Conservation (phyloP, 345 rosid species). For the Abelmoschus esculentus region DNA sequence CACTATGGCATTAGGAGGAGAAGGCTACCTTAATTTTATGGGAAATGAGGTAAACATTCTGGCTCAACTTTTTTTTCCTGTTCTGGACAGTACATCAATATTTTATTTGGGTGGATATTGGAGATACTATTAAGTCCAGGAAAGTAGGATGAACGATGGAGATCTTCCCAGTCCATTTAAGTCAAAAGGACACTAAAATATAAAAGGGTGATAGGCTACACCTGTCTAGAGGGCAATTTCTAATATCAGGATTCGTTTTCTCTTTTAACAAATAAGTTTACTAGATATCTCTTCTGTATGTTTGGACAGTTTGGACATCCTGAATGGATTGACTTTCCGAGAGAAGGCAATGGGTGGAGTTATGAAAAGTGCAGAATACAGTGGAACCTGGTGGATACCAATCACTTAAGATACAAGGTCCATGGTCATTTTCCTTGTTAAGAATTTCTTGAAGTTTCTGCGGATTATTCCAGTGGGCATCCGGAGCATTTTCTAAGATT, state of each 20-base stretch:
- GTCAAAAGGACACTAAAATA: background rate
- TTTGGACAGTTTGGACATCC: constrained; percentile 72
- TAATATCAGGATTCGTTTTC: background rate
- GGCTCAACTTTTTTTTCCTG: background rate
- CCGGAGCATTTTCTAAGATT: background rate
- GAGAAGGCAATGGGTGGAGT: constrained; percentile 83
- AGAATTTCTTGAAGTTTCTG: constrained; percentile 2
- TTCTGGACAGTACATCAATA: background rate
- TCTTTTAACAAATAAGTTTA: background rate
- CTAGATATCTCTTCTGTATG: constrained; percentile 12
- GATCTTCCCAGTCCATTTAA: background rate
- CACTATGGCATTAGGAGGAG: constrained; percentile 78
- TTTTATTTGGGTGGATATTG: background rate
- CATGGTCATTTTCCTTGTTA: constrained; percentile 1
- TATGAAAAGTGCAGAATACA: constrained; percentile 73
- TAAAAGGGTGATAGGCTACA: background rate
- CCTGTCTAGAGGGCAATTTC: constrained; percentile 10
- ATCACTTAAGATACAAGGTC: constrained; percentile 72
- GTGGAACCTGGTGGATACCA: constrained; percentile 52
- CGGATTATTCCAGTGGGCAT: background rate
- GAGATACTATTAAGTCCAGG: background rate
- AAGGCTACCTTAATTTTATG: constrained; percentile 81
- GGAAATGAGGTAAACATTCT: constrained; percentile 61
- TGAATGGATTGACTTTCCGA: constrained; percentile 83
- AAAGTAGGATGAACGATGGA: background rate